Conservation (phyloP, 768 basidiomycete genomes). For the Glaciozyma antarctica region DNA sequence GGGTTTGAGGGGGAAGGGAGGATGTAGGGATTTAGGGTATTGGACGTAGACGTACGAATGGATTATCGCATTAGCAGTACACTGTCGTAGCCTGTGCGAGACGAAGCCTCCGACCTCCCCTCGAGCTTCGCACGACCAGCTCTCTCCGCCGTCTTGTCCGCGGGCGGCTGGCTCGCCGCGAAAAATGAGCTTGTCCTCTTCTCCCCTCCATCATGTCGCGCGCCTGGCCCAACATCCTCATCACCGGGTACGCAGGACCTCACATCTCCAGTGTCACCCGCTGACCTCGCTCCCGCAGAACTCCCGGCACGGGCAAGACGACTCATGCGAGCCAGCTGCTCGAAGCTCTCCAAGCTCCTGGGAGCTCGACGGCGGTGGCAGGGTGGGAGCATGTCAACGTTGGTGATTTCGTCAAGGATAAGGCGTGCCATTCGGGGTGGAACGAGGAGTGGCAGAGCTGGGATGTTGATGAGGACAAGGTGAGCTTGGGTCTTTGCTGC, state of each 20-base stretch:
- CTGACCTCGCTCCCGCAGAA: conserved; percentile 20
- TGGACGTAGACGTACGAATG: too few relatives aligned
- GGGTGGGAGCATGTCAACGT: conserved; percentile 77
- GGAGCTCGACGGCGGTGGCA: conserved; percentile 40
- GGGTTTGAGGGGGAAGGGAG: not conserved
- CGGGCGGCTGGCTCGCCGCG: not conserved
- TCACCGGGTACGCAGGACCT: conserved; percentile 56
- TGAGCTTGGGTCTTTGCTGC: conserved; percentile 39
- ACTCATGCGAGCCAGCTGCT: conserved; percentile 80
- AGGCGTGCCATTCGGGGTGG: conserved; percentile 67
- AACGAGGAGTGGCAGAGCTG: conserved; percentile 94
- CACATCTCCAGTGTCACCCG: too few relatives aligned
- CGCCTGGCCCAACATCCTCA: conserved; percentile 56
- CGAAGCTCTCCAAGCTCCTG: conserved; percentile 37
- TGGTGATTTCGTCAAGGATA: conserved; percentile 78
- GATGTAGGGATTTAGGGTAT: not conserved
- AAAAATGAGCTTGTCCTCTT: not conserved
- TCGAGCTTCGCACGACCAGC: too few relatives aligned
- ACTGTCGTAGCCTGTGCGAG: too few relatives aligned
- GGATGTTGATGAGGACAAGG: conserved; percentile 92
- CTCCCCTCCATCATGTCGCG: conserved; percentile 10
- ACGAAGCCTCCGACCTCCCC: too few relatives aligned
- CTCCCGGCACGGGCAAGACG: conserved; percentile 73
- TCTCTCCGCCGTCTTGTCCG: not conserved
- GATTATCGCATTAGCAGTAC: too few relatives aligned